These are phyloP conservation scores for Helotiales sp. DNA, from an alignment of 2,329 filamentous ascomycete species.

Conservation along the genomic window DNA sequence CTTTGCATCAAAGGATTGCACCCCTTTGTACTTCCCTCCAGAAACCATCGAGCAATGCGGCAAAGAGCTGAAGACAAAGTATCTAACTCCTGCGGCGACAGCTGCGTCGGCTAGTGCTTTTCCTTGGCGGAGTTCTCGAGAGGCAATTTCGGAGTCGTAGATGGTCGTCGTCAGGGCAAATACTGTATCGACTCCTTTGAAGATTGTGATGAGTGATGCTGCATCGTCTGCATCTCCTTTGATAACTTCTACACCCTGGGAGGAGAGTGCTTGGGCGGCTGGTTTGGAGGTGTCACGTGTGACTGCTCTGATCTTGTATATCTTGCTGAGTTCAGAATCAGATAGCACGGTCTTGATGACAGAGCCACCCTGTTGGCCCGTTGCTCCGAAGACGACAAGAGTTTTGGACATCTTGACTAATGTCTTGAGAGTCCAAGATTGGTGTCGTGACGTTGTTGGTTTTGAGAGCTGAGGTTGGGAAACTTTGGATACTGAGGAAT, in stretches of 20 bases:
- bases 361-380: constrained; percentile 53
- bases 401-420: constrained; percentile 36
- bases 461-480: neutral
- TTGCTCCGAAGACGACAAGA: constrained; percentile 51
- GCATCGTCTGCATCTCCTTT: constrained; percentile 42
- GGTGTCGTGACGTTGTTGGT: too few relatives aligned
- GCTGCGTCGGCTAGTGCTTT: neutral
- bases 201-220: constrained; percentile 41
- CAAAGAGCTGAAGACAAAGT: constrained; percentile 45
- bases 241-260: constrained; percentile 36
- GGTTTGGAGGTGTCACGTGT: constrained; percentile 37
- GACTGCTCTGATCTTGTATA: constrained; percentile 50
- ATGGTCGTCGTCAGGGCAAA: constrained; percentile 47
- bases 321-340: constrained; percentile 43
- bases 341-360: constrained; percentile 46
- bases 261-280: constrained; percentile 33
- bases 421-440: too few relatives aligned
- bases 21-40: constrained; percentile 38
- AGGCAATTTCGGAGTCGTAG: neutral
- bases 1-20: constrained; percentile 38
- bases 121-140: neutral
- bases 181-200: constrained; percentile 46
- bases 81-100: constrained; percentile 35
- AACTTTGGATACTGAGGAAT: neutral
- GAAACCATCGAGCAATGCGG: constrained; percentile 37